These are phyloP conservation scores for Penicillium glabrum DNA, from an alignment of 2,329 filamentous ascomycete species.

Conservation along the genomic window DNA sequence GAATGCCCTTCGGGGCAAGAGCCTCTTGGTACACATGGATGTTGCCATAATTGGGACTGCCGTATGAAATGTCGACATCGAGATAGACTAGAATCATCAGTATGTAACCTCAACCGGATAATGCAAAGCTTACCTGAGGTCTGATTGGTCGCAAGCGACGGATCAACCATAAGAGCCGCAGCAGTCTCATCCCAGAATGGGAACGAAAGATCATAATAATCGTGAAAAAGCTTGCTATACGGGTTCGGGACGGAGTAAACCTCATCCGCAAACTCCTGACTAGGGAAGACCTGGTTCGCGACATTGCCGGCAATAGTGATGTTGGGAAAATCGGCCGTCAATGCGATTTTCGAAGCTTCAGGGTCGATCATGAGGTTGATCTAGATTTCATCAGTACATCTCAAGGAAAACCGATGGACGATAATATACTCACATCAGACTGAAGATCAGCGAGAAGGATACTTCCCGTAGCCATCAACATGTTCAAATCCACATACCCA, in stretches of 20 bases:
- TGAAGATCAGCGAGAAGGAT: slow-evolving; percentile 27
- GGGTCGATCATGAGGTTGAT: slow-evolving; percentile 55
- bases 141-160: slow-evolving; percentile 38
- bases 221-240: slow-evolving; percentile 40
- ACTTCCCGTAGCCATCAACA: slow-evolving; percentile 32
- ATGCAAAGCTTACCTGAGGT: no score
- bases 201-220: slow-evolving; percentile 41
- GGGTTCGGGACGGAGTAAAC: slow-evolving; percentile 37
- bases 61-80: slow-evolving; percentile 45
- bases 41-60: slow-evolving; percentile 43
- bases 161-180: slow-evolving; percentile 39
- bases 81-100: no score
- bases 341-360: slow-evolving; percentile 50
- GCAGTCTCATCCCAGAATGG: slow-evolving; percentile 52
- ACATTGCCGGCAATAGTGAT: slow-evolving; percentile 49
- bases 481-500: slow-evolving; percentile 48
- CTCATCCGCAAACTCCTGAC: slow-evolving; percentile 40
- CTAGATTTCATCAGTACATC: slow-evolving; percentile 5
- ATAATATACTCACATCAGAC: slow-evolving; percentile 22
- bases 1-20: slow-evolving; percentile 35
- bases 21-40: slow-evolving; percentile 46
- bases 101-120: no score
- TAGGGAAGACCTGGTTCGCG: slow-evolving; percentile 49
- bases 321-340: slow-evolving; percentile 49
- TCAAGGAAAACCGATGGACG: background rate